Conservation (phyloP, 805 yeast species). For the Middelhovenomyces tepae region DNA sequence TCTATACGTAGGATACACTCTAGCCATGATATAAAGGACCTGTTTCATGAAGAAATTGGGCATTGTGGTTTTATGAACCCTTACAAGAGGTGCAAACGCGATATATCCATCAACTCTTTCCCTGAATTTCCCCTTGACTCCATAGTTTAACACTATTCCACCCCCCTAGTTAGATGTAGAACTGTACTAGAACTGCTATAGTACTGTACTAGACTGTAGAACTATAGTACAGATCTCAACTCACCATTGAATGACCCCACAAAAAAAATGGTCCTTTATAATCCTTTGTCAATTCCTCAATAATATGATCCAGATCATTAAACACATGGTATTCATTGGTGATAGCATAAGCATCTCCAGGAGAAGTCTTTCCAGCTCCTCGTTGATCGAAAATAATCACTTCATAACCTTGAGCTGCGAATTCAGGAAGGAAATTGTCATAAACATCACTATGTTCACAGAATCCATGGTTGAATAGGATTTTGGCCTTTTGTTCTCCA, state of each 20-base stretch:
- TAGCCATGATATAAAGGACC: slow-evolving; percentile 21
- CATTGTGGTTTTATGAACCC: slow-evolving; percentile 15
- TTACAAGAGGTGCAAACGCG: slow-evolving; percentile 28
- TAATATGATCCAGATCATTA: slow-evolving; percentile 27
- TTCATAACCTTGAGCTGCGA: slow-evolving; percentile 27
- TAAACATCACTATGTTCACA: slow-evolving; percentile 27
- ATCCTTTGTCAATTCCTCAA: slow-evolving; percentile 13
- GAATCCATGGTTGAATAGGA: slow-evolving; percentile 31
- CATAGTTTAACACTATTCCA: slow-evolving; percentile 29
- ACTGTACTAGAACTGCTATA: background rate
- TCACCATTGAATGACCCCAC: slow-evolving; percentile 30
- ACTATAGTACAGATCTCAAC: background rate
- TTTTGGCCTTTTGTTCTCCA: slow-evolving; percentile 18
- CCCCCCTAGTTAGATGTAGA: slow-evolving; percentile 23
- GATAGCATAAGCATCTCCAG: slow-evolving; percentile 21
- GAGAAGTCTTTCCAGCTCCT: slow-evolving; percentile 30
- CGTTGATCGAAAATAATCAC: slow-evolving; percentile 32
- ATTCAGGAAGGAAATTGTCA: slow-evolving; percentile 22
- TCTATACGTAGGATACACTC: slow-evolving; percentile 21
- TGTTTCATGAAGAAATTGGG: slow-evolving; percentile 20
- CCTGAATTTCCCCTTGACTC: slow-evolving; percentile 26
- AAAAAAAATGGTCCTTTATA: slow-evolving; percentile 21
- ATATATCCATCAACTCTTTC: slow-evolving; percentile 27
- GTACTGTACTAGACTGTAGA: background rate
- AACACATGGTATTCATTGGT: slow-evolving; percentile 26